phyloP scores from a whole-genome alignment of 805 yeast genomes.

The Metschnikowia corniflorae region DNA sequence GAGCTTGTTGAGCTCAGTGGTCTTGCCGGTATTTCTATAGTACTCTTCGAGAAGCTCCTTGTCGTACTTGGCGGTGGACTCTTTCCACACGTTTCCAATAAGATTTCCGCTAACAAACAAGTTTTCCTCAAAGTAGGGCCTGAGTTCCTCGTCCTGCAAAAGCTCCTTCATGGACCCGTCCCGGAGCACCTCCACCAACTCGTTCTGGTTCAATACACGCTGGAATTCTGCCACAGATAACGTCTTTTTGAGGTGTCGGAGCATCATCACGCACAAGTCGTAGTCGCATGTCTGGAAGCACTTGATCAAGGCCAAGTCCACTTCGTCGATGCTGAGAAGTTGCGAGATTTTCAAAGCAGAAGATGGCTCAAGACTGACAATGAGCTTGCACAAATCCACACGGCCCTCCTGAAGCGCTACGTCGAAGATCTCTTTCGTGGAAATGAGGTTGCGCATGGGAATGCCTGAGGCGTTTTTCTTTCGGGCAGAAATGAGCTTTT shows the following conservation, averaged over 20 bases:
- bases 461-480: constrained; percentile 11
- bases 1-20: constrained; percentile 17
- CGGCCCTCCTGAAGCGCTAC: constrained; percentile 84
- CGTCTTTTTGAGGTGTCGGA: constrained; percentile 52
- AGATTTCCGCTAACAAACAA: constrained; percentile 35
- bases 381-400: constrained; percentile 55
- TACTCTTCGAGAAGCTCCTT: constrained; percentile 25
- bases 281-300: constrained; percentile 59
- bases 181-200: constrained; percentile 25
- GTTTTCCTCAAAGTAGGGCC: constrained; percentile 16
- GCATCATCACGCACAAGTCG: constrained; percentile 56
- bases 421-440: constrained; percentile 57
- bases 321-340: constrained; percentile 67
- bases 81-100: constrained; percentile 36
- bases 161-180: constrained; percentile 30
- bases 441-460: constrained; percentile 31
- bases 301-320: constrained; percentile 63
- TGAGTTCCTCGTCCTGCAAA: constrained; percentile 14
- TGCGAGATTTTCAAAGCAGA: constrained; percentile 55
- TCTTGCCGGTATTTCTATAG: constrained; percentile 30
- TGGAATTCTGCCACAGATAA: constrained; percentile 66
- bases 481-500: constrained; percentile 37
- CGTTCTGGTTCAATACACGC: constrained; percentile 53
- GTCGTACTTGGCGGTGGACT: constrained; percentile 26
- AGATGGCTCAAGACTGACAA: constrained; percentile 68